These are phyloP conservation scores for Zymoseptoria ardabiliae DNA, from an alignment of 2,329 filamentous ascomycete genomes.

Conservation along the genomic window DNA sequence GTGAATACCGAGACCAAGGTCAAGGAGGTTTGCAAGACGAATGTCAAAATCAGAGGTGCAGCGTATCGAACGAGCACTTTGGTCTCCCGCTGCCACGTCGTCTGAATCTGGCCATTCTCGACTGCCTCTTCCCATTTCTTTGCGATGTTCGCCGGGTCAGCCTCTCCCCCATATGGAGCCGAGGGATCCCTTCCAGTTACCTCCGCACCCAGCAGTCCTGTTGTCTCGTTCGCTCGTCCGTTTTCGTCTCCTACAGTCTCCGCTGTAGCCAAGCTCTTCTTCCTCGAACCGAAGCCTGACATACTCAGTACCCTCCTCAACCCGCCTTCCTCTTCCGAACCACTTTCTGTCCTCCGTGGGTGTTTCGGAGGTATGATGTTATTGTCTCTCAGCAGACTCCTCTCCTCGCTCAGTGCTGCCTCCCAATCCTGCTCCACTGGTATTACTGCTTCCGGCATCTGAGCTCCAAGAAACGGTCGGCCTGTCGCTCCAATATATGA, in stretches of 20 bases:
- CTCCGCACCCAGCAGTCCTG: conserved; percentile 41
- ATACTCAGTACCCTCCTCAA: conserved; percentile 16
- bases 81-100: conserved; percentile 83
- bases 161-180: conserved; percentile 40
- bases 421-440: conserved; percentile 45
- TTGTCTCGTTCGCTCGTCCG: conserved; percentile 34
- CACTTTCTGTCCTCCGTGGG: conserved; percentile 29
- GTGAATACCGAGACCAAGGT: conserved; percentile 44
- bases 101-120: conserved; percentile 69
- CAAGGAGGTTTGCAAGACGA: conserved; percentile 42
- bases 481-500: conserved; percentile 67
- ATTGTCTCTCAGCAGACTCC: conserved; percentile 53
- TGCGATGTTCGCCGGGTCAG: conserved; percentile 52
- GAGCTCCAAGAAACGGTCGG: conserved; percentile 61
- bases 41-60: conserved; percentile 40
- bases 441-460: conserved; percentile 37
- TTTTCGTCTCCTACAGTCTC: conserved; percentile 17
- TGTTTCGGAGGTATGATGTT: conserved; percentile 49
- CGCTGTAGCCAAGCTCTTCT: conserved; percentile 24
- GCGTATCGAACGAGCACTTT: conserved; percentile 59
- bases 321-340: conserved; percentile 7
- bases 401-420: conserved; percentile 49
- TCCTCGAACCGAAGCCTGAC: conserved; percentile 18
- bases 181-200: conserved; percentile 18
- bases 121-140: conserved; percentile 83